Evolutionary conservation across 2,329 filamentous ascomycete species (phyloP), one percentile per base, ranked within the genome.

Genomic region (Fusarium pseudocircinatum): DNA sequence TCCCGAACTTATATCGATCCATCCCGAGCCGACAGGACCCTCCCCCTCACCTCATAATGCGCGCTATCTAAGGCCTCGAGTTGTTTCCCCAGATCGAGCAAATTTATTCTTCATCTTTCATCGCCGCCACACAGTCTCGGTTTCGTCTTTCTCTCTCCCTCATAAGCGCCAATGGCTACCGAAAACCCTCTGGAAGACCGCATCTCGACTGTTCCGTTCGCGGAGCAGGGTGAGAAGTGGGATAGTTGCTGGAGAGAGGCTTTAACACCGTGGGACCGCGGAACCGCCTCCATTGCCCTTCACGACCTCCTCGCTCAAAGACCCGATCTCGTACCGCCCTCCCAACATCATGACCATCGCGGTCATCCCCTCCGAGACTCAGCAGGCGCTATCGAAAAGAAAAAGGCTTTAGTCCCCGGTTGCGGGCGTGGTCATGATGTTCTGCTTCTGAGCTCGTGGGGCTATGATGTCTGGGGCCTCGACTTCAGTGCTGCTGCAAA

Each of bases 371-470:
- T 79, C 18, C 77, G 76, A 37, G 69, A 77, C 39, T 58, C 70
- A 32, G 42, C 67, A 40, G 76, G 78, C 56, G 67, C 70, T 44
- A 75, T 78, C 43, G 56, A 75, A 53, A 78, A 78, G 53, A 74
- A 75, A 40, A 79, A 76, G 40, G 94, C 92, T 3, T 84, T 97
- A 14, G 92, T 97, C 0, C 93, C 94, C 1, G 94, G 94, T 10
- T 97, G 94, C 81, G 95, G 94, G 1, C 88, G 89, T 52, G 95
- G 94, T 10, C 92, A 96, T 78, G 95, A 97, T 82, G 93, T 94
- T 4, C 85, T 94, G 15, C 85, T 97, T 42, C 87, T 97, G 49
- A 89, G 91, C 56, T 89, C 89, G 15, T 89, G 92, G 78, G 94
- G 94, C 2, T 96, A 93, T 79, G 92, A 97, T 81, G 90, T 91